Conservation (phyloP, 169 alveolate genomes). For the Plasmodium relictum region DNA sequence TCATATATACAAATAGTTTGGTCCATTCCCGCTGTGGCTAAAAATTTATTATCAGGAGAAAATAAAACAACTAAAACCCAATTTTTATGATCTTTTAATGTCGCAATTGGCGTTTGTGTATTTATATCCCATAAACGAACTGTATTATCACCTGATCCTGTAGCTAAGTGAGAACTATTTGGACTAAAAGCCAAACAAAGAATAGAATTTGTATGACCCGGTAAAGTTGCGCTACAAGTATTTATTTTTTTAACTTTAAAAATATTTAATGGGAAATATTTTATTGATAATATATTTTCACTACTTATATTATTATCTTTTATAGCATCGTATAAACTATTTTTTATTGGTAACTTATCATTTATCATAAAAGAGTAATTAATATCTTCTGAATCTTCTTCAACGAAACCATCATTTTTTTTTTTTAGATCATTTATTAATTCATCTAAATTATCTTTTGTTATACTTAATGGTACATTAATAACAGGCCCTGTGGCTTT, state of each 20-base stretch:
- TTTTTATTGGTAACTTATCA: slow-evolving; percentile 81
- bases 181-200: slow-evolving; percentile 93
- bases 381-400: slow-evolving; percentile 78
- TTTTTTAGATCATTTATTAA: slow-evolving; percentile 78
- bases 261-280: slow-evolving; percentile 87
- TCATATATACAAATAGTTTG: slow-evolving; percentile 90
- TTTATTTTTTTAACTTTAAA: slow-evolving; percentile 92
- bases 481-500: slow-evolving; percentile 69
- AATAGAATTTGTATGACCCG: slow-evolving; percentile 94
- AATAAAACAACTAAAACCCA: slow-evolving; percentile 95
- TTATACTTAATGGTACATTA: slow-evolving; percentile 77
- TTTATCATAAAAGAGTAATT: slow-evolving; percentile 83
- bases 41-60: slow-evolving; percentile 94
- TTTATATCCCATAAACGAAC: slow-evolving; percentile 95
- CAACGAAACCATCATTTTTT: slow-evolving; percentile 50
- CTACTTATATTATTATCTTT: slow-evolving; percentile 82
- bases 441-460: slow-evolving; percentile 84
- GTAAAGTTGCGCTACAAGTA: slow-evolving; percentile 93
- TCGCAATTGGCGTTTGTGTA: slow-evolving; percentile 94
- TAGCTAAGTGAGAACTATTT: slow-evolving; percentile 92
- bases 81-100: slow-evolving; percentile 93
- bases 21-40: slow-evolving; percentile 96
- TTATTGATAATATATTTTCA: slow-evolving; percentile 85
- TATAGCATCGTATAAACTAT: slow-evolving; percentile 81
- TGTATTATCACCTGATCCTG: slow-evolving; percentile 96